phyloP scores from a whole-genome alignment of 495 filamentous ascomycete genomes.

The Daldinia vernicosa region DNA sequence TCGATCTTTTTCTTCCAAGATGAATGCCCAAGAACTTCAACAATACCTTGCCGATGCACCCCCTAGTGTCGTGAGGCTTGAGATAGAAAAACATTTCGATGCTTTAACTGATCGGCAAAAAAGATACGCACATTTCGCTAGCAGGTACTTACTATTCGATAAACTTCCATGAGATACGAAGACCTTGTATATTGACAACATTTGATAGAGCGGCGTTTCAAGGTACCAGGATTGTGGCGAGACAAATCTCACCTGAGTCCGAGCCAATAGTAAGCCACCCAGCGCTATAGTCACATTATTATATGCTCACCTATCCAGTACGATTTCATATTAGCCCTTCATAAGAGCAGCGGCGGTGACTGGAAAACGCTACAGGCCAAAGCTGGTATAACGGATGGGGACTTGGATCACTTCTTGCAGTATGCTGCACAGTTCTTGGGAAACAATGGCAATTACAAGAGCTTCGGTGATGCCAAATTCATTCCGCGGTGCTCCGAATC shows the following conservation, averaged over 20 bases:
- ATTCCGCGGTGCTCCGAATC: slow-evolving; percentile 77
- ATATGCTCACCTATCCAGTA: slow-evolving; percentile 53
- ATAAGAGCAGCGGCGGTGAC: slow-evolving; percentile 77
- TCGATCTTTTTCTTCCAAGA: slow-evolving; percentile 36
- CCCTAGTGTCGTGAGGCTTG: slow-evolving; percentile 82
- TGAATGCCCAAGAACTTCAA: slow-evolving; percentile 62
- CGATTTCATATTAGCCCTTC: slow-evolving; percentile 85
- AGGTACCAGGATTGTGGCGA: slow-evolving; percentile 84
- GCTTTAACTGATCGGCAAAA: slow-evolving; percentile 79
- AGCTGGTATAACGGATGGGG: slow-evolving; percentile 73
- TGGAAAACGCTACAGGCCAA: slow-evolving; percentile 76
- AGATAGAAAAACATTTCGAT: slow-evolving; percentile 90
- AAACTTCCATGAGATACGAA: background rate
- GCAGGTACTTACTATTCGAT: slow-evolving; percentile 63
- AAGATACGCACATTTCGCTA: slow-evolving; percentile 92
- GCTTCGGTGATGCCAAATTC: slow-evolving; percentile 94
- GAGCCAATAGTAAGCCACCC: slow-evolving; percentile 69
- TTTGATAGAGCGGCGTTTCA: slow-evolving; percentile 76
- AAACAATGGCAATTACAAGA: slow-evolving; percentile 95
- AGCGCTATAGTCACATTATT: slow-evolving; percentile 3
- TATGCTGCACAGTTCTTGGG: slow-evolving; percentile 91
- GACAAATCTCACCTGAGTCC: slow-evolving; percentile 90
- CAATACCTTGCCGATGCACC: slow-evolving; percentile 92
- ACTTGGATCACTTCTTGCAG: slow-evolving; percentile 79
- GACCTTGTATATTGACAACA: slow-evolving; percentile 16